Conservation (phyloP, 2,329 filamentous ascomycete species). For the Sphaerulina musiva region DNA sequence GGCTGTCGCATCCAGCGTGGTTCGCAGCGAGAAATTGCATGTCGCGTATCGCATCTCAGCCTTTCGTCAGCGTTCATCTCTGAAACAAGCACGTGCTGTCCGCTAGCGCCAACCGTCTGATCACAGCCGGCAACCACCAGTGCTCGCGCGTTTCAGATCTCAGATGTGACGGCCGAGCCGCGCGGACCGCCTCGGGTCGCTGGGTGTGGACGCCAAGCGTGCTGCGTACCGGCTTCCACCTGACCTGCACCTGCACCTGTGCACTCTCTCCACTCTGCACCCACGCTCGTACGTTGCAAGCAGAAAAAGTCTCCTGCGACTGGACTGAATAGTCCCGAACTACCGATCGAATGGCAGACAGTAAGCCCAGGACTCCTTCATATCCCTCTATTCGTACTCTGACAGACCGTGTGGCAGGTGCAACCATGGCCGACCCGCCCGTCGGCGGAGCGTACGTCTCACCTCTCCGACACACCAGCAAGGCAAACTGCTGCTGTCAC, state of each 20-base stretch:
- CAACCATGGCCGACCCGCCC: constrained; percentile 9
- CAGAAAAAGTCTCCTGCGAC: too few relatives aligned
- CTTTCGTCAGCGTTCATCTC: neutral
- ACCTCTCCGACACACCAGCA: constrained; percentile 10
- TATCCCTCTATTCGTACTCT: neutral
- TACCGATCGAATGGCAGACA: constrained; percentile 9
- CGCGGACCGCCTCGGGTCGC: too few relatives aligned
- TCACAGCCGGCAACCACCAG: neutral
- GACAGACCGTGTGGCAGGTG: constrained; percentile 6
- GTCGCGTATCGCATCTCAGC: neutral
- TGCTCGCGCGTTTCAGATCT: neutral
- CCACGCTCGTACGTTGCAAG: too few relatives aligned
- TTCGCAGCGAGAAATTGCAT: neutral
- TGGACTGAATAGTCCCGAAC: too few relatives aligned
- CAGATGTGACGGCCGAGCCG: too few relatives aligned
- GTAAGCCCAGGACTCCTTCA: constrained; percentile 4
- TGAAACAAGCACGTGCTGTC: neutral
- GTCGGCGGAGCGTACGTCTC: constrained; percentile 13
- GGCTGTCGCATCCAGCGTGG: neutral
- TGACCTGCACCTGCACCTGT: too few relatives aligned
- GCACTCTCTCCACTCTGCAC: neutral
- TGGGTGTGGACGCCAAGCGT: too few relatives aligned
- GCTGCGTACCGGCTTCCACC: neutral
- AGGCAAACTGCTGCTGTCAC: neutral
- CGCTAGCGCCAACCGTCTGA: neutral